phyloP scores from a whole-genome alignment of 768 basidiomycete species.

The Termitomyces sp. region DNA sequence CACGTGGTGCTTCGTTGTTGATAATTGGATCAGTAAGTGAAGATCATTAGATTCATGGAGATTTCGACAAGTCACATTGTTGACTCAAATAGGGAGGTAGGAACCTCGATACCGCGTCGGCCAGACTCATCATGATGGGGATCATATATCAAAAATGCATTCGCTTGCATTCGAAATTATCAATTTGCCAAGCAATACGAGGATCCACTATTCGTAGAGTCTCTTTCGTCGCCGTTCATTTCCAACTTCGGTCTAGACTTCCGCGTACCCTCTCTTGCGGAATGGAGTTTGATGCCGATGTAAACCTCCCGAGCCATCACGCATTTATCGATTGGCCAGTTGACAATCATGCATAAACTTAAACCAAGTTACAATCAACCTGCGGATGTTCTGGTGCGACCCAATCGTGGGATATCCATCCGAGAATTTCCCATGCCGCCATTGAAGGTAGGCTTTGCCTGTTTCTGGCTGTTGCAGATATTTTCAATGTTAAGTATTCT shows the following conservation, averaged over 20 bases:
- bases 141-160: neutral
- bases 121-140: neutral
- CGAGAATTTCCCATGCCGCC: conserved; percentile 30
- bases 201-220: neutral
- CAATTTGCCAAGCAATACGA: neutral
- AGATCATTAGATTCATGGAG: neutral
- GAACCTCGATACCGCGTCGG: neutral
- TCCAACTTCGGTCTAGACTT: neutral
- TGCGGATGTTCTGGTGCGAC: conserved; percentile 25
- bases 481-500: conserved; percentile 40
- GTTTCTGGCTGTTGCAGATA: conserved; percentile 24
- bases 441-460: conserved; percentile 25
- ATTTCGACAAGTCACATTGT: neutral
- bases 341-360: conserved; percentile 10
- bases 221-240: neutral
- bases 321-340: conserved; percentile 14
- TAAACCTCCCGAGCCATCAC: conserved; percentile 1
- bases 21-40: neutral
- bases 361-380: neutral
- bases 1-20: neutral
- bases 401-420: conserved; percentile 39
- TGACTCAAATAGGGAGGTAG: neutral
- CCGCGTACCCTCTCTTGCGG: conserved; percentile 18
- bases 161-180: neutral
- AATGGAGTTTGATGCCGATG: conserved; percentile 14